Evolutionary conservation across 441 rosid genomes (phyloP).

Genomic region (Sinapis alba): DNA sequence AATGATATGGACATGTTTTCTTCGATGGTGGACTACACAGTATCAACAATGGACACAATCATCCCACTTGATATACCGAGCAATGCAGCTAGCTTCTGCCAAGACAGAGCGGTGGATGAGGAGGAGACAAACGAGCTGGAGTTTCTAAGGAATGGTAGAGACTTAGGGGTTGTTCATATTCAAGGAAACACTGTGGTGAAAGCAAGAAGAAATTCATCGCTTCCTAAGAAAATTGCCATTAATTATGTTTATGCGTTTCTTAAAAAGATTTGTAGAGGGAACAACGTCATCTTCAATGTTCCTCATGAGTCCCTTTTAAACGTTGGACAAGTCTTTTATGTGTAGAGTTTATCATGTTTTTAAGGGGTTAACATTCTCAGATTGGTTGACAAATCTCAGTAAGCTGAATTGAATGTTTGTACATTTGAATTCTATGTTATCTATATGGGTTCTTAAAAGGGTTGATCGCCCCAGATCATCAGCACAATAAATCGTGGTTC

Average conservation of each 20-base stretch:
- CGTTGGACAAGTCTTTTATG: conserved; percentile 85
- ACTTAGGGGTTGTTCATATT: conserved; percentile 90
- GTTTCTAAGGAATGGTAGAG: conserved; percentile 67
- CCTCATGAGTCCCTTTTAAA: conserved; percentile 92
- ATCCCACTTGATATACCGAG: conserved; percentile 49
- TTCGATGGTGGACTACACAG: conserved; percentile 46
- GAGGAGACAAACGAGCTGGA: conserved; percentile 67
- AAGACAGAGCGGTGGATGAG: conserved; percentile 44
- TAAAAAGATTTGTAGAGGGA: conserved; percentile 85
- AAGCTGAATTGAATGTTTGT: not conserved
- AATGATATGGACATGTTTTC: conserved; percentile 44
- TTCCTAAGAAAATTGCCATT: conserved; percentile 76
- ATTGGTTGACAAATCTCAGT: not conserved
- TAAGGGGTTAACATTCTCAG: not conserved
- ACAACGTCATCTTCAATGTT: conserved; percentile 85
- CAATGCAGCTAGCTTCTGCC: conserved; percentile 42
- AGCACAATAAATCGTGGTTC: too few species aligned
- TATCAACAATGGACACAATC: conserved; percentile 51
- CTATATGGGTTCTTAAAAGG: not conserved
- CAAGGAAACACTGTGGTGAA: conserved; percentile 83
- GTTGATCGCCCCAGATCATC: too few species aligned
- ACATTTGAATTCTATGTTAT: not conserved
- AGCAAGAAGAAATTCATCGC: conserved; percentile 74
- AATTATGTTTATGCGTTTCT: conserved; percentile 89
- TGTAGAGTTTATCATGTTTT: not conserved